These are phyloP conservation scores for Ramularia endophylla DNA, from an alignment of 2,329 filamentous ascomycete genomes.

Conservation along the genomic window DNA sequence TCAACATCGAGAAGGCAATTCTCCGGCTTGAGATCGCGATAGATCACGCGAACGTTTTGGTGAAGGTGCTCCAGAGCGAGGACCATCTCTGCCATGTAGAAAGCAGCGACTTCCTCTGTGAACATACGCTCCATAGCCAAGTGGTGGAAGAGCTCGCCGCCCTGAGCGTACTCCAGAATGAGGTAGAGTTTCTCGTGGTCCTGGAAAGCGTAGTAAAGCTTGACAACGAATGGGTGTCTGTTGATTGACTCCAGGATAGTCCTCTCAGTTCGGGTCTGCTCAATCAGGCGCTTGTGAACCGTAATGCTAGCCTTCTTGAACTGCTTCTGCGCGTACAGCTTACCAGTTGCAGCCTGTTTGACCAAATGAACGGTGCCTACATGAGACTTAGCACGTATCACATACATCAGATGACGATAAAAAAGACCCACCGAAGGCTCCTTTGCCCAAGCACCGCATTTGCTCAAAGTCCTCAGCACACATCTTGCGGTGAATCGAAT, in stretches of 20 bases:
- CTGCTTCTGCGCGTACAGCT: constrained; percentile 95
- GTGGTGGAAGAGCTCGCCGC: constrained; percentile 95
- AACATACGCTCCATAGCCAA: constrained; percentile 94
- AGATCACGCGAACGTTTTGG: constrained; percentile 85
- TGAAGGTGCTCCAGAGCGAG: constrained; percentile 92
- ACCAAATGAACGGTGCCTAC: constrained; percentile 92
- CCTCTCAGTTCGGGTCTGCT: constrained; percentile 96
- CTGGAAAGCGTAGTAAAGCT: constrained; percentile 97
- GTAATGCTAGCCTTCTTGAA: constrained; percentile 95
- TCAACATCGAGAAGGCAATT: constrained; percentile 91
- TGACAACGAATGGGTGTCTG: constrained; percentile 94
- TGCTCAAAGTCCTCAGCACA: constrained; percentile 84
- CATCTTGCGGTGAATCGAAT: constrained; percentile 67
- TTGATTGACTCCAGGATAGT: constrained; percentile 94
- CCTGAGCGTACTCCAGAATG: constrained; percentile 95
- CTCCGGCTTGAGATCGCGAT: constrained; percentile 95
- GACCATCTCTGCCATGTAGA: constrained; percentile 99
- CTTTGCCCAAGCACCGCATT: constrained; percentile 88
- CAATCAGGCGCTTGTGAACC: constrained; percentile 90
- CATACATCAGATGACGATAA: too few relatives aligned
- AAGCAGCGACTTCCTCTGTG: constrained; percentile 77
- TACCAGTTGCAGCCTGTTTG: constrained; percentile 79
- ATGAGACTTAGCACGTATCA: too few relatives aligned
- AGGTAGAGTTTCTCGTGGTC: constrained; percentile 96
- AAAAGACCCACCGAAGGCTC: too few relatives aligned